Evolutionary conservation across 176 grass and related monocot species (phyloP), one percentile per base, ranked within the genome.

Genomic region (Carex kokanica): DNA sequence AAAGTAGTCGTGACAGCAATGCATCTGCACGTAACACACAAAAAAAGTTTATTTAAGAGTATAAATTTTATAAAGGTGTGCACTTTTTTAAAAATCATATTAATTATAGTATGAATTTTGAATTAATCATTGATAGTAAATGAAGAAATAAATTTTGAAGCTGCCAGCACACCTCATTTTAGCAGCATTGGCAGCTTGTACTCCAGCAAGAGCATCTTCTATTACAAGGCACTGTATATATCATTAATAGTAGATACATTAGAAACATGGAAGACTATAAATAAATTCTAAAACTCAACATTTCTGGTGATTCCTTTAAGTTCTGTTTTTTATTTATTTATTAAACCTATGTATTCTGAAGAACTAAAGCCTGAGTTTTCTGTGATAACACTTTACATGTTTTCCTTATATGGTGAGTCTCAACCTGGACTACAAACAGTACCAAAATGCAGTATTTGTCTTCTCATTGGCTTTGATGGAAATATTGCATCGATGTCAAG

Each of bases 121-220:
- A 51, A 74, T 45, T 25, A 52, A 3, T 54, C n/a, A 31, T 77
- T 7, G 15, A 67, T 13, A 67, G 45, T 52, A 53, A 45, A 73
- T 51, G 4, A 47, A 73, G 24, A 51, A 43, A 52, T 47, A 24
- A 32, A 34, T 56, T 54, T 27, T 78, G 49, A 31, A 56, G 24
- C 47, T 17, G 25, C 52, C 47, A 32, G 23, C 27, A 52, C 11
- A 98, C 96, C 96, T 93, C 86, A 98, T 98, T 83, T 91, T 70
- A 0, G 96, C 96, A 92, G 96, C 89, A 86, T 88, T 89, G 78
- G 96, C 93, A 92, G 96, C 96, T 90, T 98, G 87, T 85, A 95
- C 93, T 84, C 96, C 96, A 85, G 93, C 96, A 83, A 98, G 96
- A 52, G 96, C 96, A 85, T 95, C 93, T 98, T 98, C 96, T 87